A percentile compares a stretch with the other conserved stretches of the same genome.
phyloP scores from a whole-genome alignment of 192 early-diverging fungal genomes.

The Coemansia reversa region DNA sequence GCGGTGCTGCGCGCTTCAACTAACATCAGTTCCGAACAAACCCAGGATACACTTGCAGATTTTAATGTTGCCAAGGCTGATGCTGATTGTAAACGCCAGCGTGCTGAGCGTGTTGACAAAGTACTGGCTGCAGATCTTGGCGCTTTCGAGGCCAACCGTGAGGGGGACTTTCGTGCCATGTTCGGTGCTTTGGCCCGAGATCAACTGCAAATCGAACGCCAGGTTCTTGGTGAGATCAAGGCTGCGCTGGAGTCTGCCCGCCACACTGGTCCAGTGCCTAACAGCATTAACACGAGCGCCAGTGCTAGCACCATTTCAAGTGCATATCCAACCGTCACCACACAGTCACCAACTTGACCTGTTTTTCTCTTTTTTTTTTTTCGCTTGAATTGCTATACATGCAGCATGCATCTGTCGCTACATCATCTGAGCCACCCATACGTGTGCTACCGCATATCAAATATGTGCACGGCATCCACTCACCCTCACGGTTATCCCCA shows the following conservation, averaged over 20 bases:
- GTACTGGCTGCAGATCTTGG: slow-evolving; percentile 48
- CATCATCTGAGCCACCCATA: too few species aligned
- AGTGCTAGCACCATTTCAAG: slow-evolving; percentile 3
- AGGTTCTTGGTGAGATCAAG: slow-evolving; percentile 39
- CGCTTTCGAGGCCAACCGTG: slow-evolving; percentile 42
- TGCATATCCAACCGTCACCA: background rate
- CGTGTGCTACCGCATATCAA: too few species aligned
- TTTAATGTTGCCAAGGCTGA: slow-evolving; percentile 47
- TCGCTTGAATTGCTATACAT: too few species aligned
- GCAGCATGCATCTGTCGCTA: too few species aligned
- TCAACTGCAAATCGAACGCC: slow-evolving; percentile 45
- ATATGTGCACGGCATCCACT: too few species aligned
- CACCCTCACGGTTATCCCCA: too few species aligned
- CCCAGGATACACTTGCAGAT: slow-evolving; percentile 50
- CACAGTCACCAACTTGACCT: background rate
- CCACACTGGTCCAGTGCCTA: background rate
- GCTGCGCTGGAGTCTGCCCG: slow-evolving; percentile 46
- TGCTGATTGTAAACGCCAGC: slow-evolving; percentile 36
- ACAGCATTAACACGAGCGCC: slow-evolving; percentile 8
- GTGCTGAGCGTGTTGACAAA: slow-evolving; percentile 45
- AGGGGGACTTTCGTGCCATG: slow-evolving; percentile 40
- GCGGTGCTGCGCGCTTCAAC: slow-evolving; percentile 51
- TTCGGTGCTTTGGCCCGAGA: slow-evolving; percentile 42
- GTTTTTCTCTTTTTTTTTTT: background rate
- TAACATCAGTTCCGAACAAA: slow-evolving; percentile 43